These are phyloP conservation scores for Ascosphaera apis DNA, from an alignment of 2,329 filamentous ascomycete genomes.

Conservation along the genomic window DNA sequence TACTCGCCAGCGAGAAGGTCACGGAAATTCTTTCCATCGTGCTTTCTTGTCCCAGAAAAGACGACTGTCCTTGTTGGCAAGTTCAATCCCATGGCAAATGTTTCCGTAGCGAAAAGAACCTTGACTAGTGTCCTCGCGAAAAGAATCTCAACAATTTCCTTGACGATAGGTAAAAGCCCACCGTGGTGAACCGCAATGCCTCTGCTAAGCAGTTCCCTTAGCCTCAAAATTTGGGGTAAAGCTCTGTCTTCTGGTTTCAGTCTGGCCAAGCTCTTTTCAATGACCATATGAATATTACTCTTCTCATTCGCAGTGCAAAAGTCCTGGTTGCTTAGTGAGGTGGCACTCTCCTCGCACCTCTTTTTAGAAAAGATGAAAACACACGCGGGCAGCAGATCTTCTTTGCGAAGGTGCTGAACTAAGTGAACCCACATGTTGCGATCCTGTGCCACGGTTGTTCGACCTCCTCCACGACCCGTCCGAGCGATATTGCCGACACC, in stretches of 20 bases:
- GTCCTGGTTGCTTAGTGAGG: constrained; percentile 83
- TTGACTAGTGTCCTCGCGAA: constrained; percentile 93
- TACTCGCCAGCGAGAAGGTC: constrained; percentile 89
- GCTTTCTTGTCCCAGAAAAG: constrained; percentile 91
- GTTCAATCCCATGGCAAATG: constrained; percentile 96
- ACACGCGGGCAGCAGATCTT: constrained; percentile 69
- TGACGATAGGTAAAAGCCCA: constrained; percentile 82
- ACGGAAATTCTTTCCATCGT: constrained; percentile 77
- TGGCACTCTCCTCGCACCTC: constrained; percentile 88
- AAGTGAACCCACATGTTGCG: constrained; percentile 93
- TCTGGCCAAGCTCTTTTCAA: constrained; percentile 80
- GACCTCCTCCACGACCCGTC: constrained; percentile 60
- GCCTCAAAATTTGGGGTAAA: constrained; percentile 74
- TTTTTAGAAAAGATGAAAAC: constrained; percentile 99
- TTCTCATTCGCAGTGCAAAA: constrained; percentile 87
- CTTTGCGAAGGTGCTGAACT: constrained; percentile 72
- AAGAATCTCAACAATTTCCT: constrained; percentile 89
- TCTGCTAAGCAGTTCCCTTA: constrained; percentile 63
- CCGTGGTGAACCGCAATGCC: constrained; percentile 95
- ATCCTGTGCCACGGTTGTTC: constrained; percentile 78
- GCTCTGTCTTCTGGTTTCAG: constrained; percentile 73
- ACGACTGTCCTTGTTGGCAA: constrained; percentile 88
- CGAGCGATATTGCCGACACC: constrained; percentile 72
- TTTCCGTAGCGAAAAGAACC: constrained; percentile 91
- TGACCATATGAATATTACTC: constrained; percentile 91